phyloP scores from a whole-genome alignment of 495 filamentous ascomycete genomes.

The Amphirosellinia nigrospora region DNA sequence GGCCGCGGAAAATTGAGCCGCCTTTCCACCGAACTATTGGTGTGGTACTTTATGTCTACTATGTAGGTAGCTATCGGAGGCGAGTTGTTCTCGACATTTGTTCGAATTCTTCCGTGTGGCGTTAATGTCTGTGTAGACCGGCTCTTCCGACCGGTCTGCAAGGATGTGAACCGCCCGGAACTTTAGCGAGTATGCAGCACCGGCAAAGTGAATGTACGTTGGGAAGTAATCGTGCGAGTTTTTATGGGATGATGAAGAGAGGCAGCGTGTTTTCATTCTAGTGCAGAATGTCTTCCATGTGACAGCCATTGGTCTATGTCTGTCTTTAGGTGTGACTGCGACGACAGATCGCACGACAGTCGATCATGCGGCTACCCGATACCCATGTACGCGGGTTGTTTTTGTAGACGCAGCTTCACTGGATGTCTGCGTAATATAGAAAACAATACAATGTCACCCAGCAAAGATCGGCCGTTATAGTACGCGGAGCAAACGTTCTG shows the following conservation, averaged over 20 bases:
- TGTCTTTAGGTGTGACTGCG: slow-evolving; percentile 1
- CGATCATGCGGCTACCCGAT: slow-evolving; percentile 18
- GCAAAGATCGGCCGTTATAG: slow-evolving; percentile 1
- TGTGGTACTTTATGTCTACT: background rate
- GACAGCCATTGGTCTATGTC: slow-evolving; percentile 10
- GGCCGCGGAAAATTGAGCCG: slow-evolving; percentile 19
- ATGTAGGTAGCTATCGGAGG: too few relatives aligned
- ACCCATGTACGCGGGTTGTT: background rate
- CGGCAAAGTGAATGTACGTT: slow-evolving; percentile 15
- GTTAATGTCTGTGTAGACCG: slow-evolving; percentile 1
- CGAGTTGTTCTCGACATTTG: too few relatives aligned
- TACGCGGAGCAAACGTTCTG: slow-evolving; percentile 10
- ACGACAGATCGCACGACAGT: slow-evolving; percentile 10
- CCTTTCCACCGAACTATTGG: slow-evolving; percentile 13
- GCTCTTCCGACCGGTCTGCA: slow-evolving; percentile 21
- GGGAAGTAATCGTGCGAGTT: slow-evolving; percentile 8
- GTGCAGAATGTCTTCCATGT: background rate
- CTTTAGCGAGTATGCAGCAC: slow-evolving; percentile 23
- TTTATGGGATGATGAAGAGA: background rate
- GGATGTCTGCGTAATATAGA: background rate
- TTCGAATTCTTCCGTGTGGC: slow-evolving; percentile 20
- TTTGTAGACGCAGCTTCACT: background rate
- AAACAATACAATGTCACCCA: background rate
- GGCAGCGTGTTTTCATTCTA: slow-evolving; percentile 10
- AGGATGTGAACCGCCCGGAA: slow-evolving; percentile 15